These are phyloP conservation scores for Tuber calosporum DNA, from an alignment of 495 filamentous ascomycete species.

Conservation along the genomic window DNA sequence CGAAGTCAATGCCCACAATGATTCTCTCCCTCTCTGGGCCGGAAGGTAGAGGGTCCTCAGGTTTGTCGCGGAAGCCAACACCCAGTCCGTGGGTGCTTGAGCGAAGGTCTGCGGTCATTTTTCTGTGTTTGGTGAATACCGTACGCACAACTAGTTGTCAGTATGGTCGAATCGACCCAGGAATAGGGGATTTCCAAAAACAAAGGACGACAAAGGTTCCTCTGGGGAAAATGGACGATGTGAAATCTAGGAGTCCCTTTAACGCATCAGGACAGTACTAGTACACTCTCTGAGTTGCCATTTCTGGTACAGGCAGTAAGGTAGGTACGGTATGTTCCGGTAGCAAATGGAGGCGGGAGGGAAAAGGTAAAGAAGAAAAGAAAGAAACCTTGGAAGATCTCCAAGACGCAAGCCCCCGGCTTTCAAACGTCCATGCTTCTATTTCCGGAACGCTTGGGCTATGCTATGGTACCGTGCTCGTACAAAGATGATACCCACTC, in stretches of 20 bases:
- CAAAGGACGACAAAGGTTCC: background rate
- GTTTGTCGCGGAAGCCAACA: constrained; percentile 12
- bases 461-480: no score
- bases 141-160: background rate
- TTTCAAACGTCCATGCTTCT: constrained; percentile 5
- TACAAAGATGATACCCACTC: background rate
- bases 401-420: background rate
- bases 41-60: constrained; percentile 8
- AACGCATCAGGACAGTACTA: background rate
- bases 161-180: background rate
- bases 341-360: background rate
- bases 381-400: background rate
- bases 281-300: background rate
- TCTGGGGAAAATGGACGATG: background rate
- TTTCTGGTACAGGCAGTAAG: background rate
- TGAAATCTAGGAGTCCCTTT: background rate
- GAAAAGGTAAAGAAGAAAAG: background rate
- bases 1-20: constrained; percentile 42
- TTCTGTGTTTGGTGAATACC: background rate
- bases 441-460: background rate
- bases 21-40: constrained; percentile 27
- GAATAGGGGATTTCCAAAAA: background rate
- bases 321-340: background rate
- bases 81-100: constrained; percentile 31
- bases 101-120: constrained; percentile 33